phyloP scores from a whole-genome alignment of 208 protist species.

The Crithidia expoeki region DNA sequence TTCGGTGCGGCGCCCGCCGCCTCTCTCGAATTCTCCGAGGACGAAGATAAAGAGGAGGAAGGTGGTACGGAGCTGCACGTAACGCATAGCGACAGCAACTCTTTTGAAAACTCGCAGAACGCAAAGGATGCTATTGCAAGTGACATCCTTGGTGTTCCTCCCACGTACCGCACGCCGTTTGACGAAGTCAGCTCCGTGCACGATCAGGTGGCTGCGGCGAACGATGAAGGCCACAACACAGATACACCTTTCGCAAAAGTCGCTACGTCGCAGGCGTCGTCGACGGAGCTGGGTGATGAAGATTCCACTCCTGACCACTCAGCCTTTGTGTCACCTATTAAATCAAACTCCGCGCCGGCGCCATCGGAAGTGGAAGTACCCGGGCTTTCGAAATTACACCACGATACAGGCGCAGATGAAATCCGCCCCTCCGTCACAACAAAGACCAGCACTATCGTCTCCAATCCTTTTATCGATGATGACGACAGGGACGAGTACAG shows the following conservation, averaged over 20 bases:
- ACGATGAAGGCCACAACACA: neutral
- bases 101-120: neutral
- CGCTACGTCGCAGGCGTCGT: neutral
- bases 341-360: neutral
- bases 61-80: neutral
- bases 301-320: slow-evolving; percentile 15
- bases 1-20: neutral
- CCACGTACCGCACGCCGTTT: neutral
- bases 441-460: neutral
- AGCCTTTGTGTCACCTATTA: neutral
- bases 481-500: neutral
- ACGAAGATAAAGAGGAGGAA: neutral
- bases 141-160: no score
- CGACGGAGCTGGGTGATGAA: slow-evolving; percentile 4
- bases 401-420: neutral
- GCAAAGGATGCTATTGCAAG: neutral
- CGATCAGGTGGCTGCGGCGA: neutral
- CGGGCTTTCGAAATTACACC: neutral
- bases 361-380: neutral
- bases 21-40: neutral
- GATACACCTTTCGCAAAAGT: neutral
- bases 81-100: neutral
- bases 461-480: neutral
- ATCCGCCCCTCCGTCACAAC: neutral
- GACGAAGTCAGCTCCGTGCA: neutral